Evolutionary conservation across 176 grass and related monocot genomes (phyloP).

Genomic region (Thalia dealbata): DNA sequence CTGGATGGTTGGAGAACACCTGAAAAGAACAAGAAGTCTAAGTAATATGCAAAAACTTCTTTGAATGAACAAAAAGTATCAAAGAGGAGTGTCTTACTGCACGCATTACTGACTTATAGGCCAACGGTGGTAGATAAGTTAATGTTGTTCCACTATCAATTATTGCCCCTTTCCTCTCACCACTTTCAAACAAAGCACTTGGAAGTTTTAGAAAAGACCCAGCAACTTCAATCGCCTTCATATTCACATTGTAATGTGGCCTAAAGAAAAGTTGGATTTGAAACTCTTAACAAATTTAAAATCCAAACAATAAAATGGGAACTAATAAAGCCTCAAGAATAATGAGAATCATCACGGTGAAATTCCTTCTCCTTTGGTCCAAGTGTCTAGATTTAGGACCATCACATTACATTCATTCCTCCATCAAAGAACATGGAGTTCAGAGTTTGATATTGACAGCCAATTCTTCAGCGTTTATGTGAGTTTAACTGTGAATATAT

Average conservation of each 20-base stretch:
- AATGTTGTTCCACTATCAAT: slow-evolving; percentile 94
- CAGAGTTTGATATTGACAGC: not conserved
- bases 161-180: slow-evolving; percentile 51
- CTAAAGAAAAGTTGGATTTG: slow-evolving; percentile 24
- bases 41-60: not conserved
- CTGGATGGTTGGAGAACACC: slow-evolving; percentile 55
- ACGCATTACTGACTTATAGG: slow-evolving; percentile 37
- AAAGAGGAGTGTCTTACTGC: slow-evolving; percentile 34
- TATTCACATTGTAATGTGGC: slow-evolving; percentile 86
- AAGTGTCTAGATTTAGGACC: not conserved
- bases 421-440: not conserved
- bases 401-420: not conserved
- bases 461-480: not conserved
- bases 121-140: slow-evolving; percentile 56
- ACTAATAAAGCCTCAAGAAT: no score
- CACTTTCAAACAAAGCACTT: slow-evolving; percentile 33
- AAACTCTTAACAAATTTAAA: not conserved
- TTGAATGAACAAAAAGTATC: not conserved
- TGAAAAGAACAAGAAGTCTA: slow-evolving; percentile 30
- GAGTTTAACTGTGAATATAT: not conserved
- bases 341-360: no score
- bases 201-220: slow-evolving; percentile 46
- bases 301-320: not conserved
- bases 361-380: no score
- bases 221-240: slow-evolving; percentile 65